Conservation (phyloP, 2,329 filamentous ascomycete species). For the Blastomyces parvus region DNA sequence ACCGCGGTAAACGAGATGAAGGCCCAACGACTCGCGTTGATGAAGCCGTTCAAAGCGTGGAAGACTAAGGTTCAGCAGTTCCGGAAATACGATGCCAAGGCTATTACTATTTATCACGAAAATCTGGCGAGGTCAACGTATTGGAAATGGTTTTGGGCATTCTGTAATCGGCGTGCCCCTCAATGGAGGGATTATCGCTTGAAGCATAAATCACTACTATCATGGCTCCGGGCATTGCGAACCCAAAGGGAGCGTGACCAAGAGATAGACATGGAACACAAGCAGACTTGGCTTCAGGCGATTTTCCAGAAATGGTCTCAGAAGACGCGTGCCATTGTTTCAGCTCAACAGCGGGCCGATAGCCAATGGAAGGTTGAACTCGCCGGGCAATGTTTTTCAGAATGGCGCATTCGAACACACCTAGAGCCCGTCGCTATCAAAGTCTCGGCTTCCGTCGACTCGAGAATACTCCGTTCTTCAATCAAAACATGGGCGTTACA, state of each 20-base stretch:
- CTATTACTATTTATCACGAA: constrained; percentile 23
- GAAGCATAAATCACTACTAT: constrained; percentile 33
- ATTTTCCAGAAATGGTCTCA: constrained; percentile 30
- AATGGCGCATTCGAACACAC: constrained; percentile 36
- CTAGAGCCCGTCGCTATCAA: constrained; percentile 35
- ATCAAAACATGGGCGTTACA: constrained; percentile 44
- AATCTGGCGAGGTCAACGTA: constrained; percentile 28
- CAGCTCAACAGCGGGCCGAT: constrained; percentile 25
- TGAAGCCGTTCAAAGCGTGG: constrained; percentile 49
- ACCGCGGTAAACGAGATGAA: constrained; percentile 51
- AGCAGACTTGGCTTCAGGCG: constrained; percentile 21
- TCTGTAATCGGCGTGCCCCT: constrained; percentile 36
- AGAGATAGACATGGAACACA: constrained; percentile 29
- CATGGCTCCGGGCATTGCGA: constrained; percentile 33
- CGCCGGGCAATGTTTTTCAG: constrained; percentile 30
- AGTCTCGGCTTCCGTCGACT: constrained; percentile 38
- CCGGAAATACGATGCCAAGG: constrained; percentile 27
- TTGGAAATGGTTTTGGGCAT: constrained; percentile 38
- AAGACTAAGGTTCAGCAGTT: constrained; percentile 34
- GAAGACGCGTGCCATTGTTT: constrained; percentile 22
- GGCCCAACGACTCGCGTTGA: constrained; percentile 42
- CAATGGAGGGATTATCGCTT: constrained; percentile 35
- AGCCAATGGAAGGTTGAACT: constrained; percentile 25
- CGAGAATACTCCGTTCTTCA: constrained; percentile 37
- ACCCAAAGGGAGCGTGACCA: constrained; percentile 32